phyloP scores from a whole-genome alignment of 2,329 filamentous ascomycete species.

The Penicillium frequentans region DNA sequence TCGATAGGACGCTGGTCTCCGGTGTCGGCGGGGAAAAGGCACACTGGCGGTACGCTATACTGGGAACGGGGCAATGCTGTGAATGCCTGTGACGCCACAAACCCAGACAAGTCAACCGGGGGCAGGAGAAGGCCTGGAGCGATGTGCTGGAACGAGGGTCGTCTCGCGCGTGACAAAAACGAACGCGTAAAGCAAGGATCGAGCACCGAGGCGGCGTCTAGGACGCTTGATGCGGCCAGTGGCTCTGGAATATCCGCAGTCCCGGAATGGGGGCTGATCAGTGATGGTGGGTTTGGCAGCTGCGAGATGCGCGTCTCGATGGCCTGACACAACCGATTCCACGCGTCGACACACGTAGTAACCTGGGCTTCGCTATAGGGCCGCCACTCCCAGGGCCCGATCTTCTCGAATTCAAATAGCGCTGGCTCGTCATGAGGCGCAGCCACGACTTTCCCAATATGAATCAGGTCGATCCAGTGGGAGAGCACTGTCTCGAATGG shows the following conservation, averaged over 20 bases:
- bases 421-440: conserved; percentile 17
- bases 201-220: conserved; percentile 12
- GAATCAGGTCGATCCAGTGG: conserved; percentile 25
- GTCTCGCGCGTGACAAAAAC: conserved; percentile 21
- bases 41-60: conserved; percentile 24
- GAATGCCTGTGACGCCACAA: background rate
- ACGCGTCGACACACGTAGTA: conserved; percentile 20
- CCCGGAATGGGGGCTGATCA: background rate
- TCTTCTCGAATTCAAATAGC: conserved; percentile 17
- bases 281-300: background rate
- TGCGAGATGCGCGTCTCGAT: conserved; percentile 21
- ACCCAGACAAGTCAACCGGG: conserved; percentile 8
- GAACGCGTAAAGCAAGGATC: conserved; percentile 14
- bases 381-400: conserved; percentile 32
- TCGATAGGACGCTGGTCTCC: conserved; percentile 19
- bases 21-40: conserved; percentile 25
- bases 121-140: conserved; percentile 16
- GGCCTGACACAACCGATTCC: conserved; percentile 16
- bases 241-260: background rate
- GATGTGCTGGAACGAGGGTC: conserved; percentile 18
- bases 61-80: background rate
- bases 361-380: conserved; percentile 32
- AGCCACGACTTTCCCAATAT: conserved; percentile 18
- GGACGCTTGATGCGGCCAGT: background rate
- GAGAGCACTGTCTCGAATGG: conserved; percentile 26